Conservation (phyloP, 257 asterid genomes). For the Solanum neorickii region DNA sequence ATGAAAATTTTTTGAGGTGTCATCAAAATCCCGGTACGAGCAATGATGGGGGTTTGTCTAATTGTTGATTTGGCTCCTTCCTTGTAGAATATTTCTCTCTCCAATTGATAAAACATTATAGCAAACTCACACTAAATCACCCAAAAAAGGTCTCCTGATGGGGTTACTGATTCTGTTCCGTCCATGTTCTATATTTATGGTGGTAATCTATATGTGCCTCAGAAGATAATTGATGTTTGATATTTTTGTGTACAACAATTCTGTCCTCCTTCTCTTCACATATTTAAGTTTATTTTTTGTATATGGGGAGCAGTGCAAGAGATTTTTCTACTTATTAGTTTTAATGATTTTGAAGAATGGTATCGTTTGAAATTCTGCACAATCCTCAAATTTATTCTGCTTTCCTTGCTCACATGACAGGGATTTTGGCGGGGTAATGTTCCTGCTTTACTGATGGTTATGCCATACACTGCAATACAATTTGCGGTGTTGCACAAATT, state of each 20-base stretch:
- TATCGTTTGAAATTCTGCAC: background rate
- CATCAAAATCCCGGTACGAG: background rate
- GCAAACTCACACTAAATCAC: background rate
- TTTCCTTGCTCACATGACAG: constrained; percentile 20
- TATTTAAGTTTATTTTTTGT: background rate
- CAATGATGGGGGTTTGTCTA: background rate
- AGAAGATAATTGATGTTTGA: background rate
- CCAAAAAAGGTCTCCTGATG: background rate
- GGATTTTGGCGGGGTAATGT: constrained; percentile 98
- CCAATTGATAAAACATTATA: background rate
- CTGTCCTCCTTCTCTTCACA: background rate
- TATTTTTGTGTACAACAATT: background rate
- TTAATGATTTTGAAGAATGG: background rate
- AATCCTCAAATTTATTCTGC: background rate
- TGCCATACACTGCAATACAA: constrained; percentile 95
- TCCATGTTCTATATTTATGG: background rate
- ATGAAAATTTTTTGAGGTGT: background rate
- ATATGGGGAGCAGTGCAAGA: background rate
- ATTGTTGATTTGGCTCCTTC: background rate
- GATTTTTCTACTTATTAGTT: background rate
- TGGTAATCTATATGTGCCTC: background rate
- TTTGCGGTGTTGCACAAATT: constrained; percentile 69
- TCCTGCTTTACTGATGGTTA: constrained; percentile 91
- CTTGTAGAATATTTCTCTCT: background rate
- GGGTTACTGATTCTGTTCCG: background rate